A percentile compares a stretch with the other conserved stretches of the same genome.
These are phyloP conservation scores for Circinella minor DNA, from an alignment of 371 early-diverging fungal species.

Conservation along the genomic window DNA sequence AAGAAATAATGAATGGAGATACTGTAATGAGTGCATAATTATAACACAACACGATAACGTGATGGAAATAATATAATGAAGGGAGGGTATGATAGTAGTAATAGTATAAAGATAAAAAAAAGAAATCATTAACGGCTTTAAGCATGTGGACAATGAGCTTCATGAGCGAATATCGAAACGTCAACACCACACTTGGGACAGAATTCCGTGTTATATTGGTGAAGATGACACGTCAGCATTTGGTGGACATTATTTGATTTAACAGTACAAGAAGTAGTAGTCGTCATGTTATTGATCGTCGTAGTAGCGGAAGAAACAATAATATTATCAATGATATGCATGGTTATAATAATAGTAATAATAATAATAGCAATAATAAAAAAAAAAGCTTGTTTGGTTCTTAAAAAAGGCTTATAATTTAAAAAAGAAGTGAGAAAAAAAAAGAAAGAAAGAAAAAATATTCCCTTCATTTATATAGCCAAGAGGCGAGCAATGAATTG, in stretches of 20 bases:
- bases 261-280: not conserved
- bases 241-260: not conserved
- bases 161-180: slow-evolving; percentile 19
- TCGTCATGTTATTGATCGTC: not conserved
- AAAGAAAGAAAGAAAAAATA: not conserved
- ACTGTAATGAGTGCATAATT: too few relatives aligned
- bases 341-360: too few relatives aligned
- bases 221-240: not conserved
- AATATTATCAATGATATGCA: too few relatives aligned
- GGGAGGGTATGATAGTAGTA: not conserved
- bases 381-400: not conserved
- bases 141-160: slow-evolving; percentile 19
- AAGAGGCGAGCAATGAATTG: not conserved
- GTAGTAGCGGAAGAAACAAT: too few relatives aligned
- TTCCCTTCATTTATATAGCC: not conserved
- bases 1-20: slow-evolving; percentile 5
- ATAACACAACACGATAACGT: too few relatives aligned
- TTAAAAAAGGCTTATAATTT: not conserved
- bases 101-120: not conserved
- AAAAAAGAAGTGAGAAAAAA: not conserved
- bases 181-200: slow-evolving; percentile 25
- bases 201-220: slow-evolving; percentile 5
- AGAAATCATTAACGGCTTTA: slow-evolving; percentile 1
- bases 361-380: too few relatives aligned
- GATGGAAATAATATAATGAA: not conserved